Base-by-base conservation (phyloP, 148 eudicot genomes). In the Vaccinium darrowii region DNA sequence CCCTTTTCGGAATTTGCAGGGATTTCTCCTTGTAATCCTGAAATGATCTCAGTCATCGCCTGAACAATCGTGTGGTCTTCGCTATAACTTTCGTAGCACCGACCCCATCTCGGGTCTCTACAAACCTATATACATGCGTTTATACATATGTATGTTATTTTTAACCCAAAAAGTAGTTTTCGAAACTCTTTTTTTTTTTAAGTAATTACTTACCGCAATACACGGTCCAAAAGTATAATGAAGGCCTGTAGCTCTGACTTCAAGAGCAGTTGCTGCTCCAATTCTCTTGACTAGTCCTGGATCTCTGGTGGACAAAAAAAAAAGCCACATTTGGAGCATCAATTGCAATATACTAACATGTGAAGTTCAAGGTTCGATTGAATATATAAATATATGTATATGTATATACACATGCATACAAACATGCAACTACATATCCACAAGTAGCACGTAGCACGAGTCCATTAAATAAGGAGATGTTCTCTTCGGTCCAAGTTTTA, bases 81-180 rank as follows among this genome's bases (percentile, higher is more conserved):
- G 10, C 96, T 90, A 76, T 93, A 93, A 82, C 96, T 93, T 85
- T 93, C 96, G 30, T 90, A 93, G 52, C 96, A 93, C 85, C 94
- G 90, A 3, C 96, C 96, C 96, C 96, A 93, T 84, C 96, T 90
- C 8, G 94, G 93, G 85, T 93, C 96, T 78, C 96, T 91, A 60
- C 95, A 93, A 7, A 92, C 93, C 93, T 93, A 80, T 62, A 36
- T 4, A 18, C 36, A 13, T 7, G 12, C 11, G 27, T 7, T 62
- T 62, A 62, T 21, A 21, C 71, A n/a, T n/a, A n/a, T n/a, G n/a
- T n/a, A n/a, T n/a, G n/a, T n/a, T n/a, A n/a, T n/a, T n/a, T n/a
- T n/a, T n/a, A 6, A 11, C 30, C 25, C 3, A 67, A 67, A n/a
- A 11, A 21, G 71, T 11, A 69, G 39, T 69, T 27, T 25, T 13